Base-by-base conservation (phyloP, 2,329 filamentous ascomycete genomes). In the Neonectria ditissima region DNA sequence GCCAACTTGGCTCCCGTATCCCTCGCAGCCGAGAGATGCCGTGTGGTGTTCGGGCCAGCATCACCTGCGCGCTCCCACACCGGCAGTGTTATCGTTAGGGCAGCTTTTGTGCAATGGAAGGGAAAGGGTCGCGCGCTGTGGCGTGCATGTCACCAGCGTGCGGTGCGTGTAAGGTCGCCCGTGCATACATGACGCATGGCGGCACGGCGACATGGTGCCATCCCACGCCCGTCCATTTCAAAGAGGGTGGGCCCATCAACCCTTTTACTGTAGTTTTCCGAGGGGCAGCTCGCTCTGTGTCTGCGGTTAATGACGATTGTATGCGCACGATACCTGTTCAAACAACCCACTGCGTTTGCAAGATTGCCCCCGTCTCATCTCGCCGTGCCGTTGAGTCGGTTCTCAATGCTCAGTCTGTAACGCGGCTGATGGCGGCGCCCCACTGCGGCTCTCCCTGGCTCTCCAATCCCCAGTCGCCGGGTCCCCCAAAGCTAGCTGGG, bases 101-200 rank as follows among this genome's bases (percentile, higher is more conserved):
- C 55, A 57, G 32, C 43, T 11, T 43, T 57, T 39, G 47, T 57
- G 54, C 47, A 62, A 6, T 26, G 24, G 24, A 41, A 60, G 30
- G 54, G 47, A 37, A 37, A n/a, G 30, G 54, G 53, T 53, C 59
- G 54, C 59, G 54, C 47, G 32, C 30, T 55, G 62, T 65, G 60
- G 55, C 65, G 58, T 68, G 55, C 69, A 62, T 68, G 59, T 66
- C 45, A 56, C 54, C 55, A 59, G 59, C 62, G 34, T 47, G 37
- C 41, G 60, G 60, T 43, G 50, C 48, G 20, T 63, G 44, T 67
- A 65, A 57, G 43, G 60, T 62, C 54, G 59, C 48, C 58, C 52
- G 52, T 67, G 60, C 67, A 59, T 69, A 57, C 65, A 63, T 69
- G 59, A 69, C 53, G 67, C 56, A 73, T 67, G 66, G 62, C 65